phyloP scores from a whole-genome alignment of 305 asterid species.

The Solanum hybrid region DNA sequence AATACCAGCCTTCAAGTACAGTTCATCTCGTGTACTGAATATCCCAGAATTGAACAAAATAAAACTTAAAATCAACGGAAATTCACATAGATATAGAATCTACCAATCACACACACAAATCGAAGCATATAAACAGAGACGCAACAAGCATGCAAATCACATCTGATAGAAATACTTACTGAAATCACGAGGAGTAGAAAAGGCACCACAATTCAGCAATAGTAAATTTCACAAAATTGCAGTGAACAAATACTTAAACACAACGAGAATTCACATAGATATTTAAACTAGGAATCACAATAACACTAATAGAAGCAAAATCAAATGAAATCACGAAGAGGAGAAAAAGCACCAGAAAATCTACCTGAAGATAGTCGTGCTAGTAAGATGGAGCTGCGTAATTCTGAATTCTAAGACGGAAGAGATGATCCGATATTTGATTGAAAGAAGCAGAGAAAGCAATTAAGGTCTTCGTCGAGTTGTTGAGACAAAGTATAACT shows the following conservation, averaged over 20 bases:
- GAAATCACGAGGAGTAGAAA: neutral
- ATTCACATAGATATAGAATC: neutral
- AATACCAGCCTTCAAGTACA: neutral
- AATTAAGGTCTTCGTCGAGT: neutral
- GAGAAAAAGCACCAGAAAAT: neutral
- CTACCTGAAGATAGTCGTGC: neutral
- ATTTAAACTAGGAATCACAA: neutral
- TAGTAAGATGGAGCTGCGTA: neutral
- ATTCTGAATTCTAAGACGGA: neutral
- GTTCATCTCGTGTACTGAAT: neutral
- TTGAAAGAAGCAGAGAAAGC: neutral
- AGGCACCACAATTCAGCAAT: neutral
- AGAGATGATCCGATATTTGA: neutral
- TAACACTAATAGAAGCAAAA: neutral
- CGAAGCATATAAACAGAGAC: neutral
- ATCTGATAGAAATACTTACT: neutral
- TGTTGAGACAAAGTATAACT: constrained; percentile 1
- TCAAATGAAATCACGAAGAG: neutral
- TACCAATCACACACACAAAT: neutral
- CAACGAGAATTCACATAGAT: neutral
- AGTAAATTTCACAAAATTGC: neutral
- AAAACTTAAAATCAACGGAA: neutral
- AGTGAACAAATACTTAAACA: neutral
- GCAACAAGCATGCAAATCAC: neutral
- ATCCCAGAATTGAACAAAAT: neutral